phyloP scores from a whole-genome alignment of 352 stramenopile species.

The Phytopythium ostracodes region DNA sequence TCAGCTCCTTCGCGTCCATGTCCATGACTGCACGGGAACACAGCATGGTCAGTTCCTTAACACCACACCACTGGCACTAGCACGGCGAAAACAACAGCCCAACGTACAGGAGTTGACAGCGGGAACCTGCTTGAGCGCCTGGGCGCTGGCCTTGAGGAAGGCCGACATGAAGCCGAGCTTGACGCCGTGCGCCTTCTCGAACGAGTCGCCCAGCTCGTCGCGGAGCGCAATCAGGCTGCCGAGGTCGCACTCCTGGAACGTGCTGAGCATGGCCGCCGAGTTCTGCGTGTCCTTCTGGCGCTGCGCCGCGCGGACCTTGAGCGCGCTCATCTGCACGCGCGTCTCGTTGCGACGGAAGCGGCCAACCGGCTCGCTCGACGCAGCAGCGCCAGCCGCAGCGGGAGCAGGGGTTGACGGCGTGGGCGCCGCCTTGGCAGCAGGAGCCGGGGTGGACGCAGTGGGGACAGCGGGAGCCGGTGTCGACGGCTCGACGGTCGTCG shows the following conservation, averaged over 20 bases:
- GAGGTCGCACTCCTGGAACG: slow-evolving; percentile 99
- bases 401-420: slow-evolving; percentile 21
- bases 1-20: slow-evolving; percentile 97
- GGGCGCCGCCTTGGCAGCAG: slow-evolving; percentile 14
- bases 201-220: slow-evolving; percentile 89
- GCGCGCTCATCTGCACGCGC: slow-evolving; percentile 93
- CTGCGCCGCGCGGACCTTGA: slow-evolving; percentile 94
- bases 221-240: slow-evolving; percentile 93
- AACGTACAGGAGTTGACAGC: slow-evolving; percentile 94
- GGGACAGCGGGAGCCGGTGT: slow-evolving; percentile 3
- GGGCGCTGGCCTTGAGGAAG: slow-evolving; percentile 96
- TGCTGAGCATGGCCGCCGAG: slow-evolving; percentile 97
- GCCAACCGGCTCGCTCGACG: slow-evolving; percentile 12
- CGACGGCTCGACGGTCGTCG: background rate
- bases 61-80: background rate
- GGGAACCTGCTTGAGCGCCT: slow-evolving; percentile 91
- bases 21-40: slow-evolving; percentile 86
- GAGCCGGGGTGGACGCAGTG: slow-evolving; percentile 11
- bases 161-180: slow-evolving; percentile 99
- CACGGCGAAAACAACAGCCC: background rate
- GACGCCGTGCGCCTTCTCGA: slow-evolving; percentile 96
- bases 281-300: slow-evolving; percentile 98
- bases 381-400: slow-evolving; percentile 24
- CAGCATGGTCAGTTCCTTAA: slow-evolving; percentile 10
- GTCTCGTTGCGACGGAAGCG: slow-evolving; percentile 68